These are phyloP conservation scores for Planoprotostelium fungivorum DNA, from an alignment of 78 protist genomes.

Conservation along the genomic window DNA sequence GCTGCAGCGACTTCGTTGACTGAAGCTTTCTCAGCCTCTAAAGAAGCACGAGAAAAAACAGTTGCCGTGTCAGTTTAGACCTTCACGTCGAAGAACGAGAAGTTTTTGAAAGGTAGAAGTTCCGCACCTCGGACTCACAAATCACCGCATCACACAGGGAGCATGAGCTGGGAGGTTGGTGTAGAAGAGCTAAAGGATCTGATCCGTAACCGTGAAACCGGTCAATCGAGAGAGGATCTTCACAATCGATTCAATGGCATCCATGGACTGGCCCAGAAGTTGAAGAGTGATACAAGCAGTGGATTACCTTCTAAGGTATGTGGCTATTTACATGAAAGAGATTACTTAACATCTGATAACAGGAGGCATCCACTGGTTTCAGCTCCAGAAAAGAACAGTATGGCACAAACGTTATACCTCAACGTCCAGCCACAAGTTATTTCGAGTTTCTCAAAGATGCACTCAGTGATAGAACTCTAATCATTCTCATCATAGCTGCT, in stretches of 20 bases:
- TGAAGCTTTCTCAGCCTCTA: too few relatives aligned
- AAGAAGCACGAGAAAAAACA: too few relatives aligned
- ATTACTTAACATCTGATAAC: too few relatives aligned
- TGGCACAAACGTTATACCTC: slow-evolving; percentile 50
- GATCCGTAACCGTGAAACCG: not conserved
- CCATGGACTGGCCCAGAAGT: not conserved
- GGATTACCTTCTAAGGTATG: not conserved
- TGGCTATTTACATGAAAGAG: not conserved
- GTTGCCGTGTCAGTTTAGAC: too few relatives aligned
- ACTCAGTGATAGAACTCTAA: slow-evolving; percentile 43
- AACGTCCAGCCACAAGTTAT: slow-evolving; percentile 39
- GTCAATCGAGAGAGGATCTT: not conserved
- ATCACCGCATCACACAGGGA: too few relatives aligned
- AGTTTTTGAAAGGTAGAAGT: too few relatives aligned
- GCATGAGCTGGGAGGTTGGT: not conserved
- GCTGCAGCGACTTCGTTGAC: too few relatives aligned
- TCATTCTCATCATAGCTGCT: slow-evolving; percentile 59
- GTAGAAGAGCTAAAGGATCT: not conserved
- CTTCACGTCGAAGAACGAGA: too few relatives aligned
- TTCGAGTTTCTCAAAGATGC: slow-evolving; percentile 53
- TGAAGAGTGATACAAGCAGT: not conserved
- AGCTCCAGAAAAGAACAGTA: slow-evolving; percentile 8
- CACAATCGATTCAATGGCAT: not conserved
- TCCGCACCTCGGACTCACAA: too few relatives aligned
- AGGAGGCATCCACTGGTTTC: not conserved